Conservation (phyloP, 176 grass and related monocot genomes). For the Ampelocalamus luodianensis region DNA sequence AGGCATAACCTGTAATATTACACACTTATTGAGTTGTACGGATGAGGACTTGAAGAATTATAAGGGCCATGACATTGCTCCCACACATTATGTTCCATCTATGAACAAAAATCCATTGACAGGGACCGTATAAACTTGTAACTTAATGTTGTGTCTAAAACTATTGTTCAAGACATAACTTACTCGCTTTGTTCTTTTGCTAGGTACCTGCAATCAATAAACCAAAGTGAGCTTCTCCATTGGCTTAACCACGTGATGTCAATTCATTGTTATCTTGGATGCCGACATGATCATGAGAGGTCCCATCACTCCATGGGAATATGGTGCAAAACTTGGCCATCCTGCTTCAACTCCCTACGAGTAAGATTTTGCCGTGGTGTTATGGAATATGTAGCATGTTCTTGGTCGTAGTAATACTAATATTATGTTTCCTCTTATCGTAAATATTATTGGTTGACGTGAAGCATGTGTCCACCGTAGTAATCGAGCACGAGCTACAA, state of each 20-base stretch:
- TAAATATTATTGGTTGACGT: constrained; percentile 71
- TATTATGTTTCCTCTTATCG: constrained; percentile 27
- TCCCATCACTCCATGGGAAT: constrained; percentile 96
- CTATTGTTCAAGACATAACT: constrained; percentile 28
- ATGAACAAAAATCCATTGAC: constrained; percentile 91
- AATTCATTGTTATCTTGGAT: constrained; percentile 94
- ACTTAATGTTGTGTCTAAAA: constrained; percentile 32
- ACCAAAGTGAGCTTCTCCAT: constrained; percentile 96
- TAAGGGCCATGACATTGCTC: constrained; percentile 84
- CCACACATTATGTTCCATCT: constrained; percentile 96
- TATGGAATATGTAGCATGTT: constrained; percentile 27
- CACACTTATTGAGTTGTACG: constrained; percentile 87
- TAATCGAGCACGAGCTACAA: too few species aligned
- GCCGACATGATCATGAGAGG: constrained; percentile 99
- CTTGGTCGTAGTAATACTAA: constrained; percentile 16
- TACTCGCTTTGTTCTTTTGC: constrained; percentile 35
- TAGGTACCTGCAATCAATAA: constrained; percentile 99
- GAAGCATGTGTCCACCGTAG: too few species aligned
- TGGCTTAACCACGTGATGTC: constrained; percentile 98
- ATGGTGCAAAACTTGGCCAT: constrained; percentile 79
- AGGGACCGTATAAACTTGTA: constrained; percentile 70
- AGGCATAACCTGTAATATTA: constrained; percentile 94
- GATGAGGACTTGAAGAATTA: constrained; percentile 84
- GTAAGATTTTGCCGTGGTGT: constrained; percentile 54
- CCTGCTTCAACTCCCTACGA: constrained; percentile 97